phyloP scores from a whole-genome alignment of 768 basidiomycete species.

The Pholiota conissans region DNA sequence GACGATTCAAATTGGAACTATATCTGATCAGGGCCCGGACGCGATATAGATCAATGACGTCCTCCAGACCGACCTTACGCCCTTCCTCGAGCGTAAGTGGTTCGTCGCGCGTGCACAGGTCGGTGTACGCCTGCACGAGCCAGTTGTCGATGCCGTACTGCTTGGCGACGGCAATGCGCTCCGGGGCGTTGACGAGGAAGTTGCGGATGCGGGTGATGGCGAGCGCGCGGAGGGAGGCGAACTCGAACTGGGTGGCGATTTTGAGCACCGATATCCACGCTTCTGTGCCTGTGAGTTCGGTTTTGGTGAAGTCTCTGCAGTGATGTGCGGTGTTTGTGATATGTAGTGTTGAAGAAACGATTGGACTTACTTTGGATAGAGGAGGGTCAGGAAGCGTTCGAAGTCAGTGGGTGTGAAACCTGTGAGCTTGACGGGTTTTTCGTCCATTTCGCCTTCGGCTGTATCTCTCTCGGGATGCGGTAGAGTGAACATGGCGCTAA shows the following conservation, averaged over 20 bases:
- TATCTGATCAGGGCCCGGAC: conserved; percentile 11
- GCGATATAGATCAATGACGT: conserved; percentile 16
- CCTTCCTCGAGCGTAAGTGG: conserved; percentile 14
- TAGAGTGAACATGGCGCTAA: conserved; percentile 25
- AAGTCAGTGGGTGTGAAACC: conserved; percentile 45
- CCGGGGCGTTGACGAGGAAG: conserved; percentile 14
- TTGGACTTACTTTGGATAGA: conserved; percentile 48
- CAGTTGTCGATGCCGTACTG: conserved; percentile 25
- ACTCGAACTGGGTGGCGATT: conserved; percentile 27
- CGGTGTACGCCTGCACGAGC: conserved; percentile 28
- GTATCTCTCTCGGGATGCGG: conserved; percentile 10
- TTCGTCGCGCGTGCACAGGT: conserved; percentile 23
- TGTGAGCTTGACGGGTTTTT: conserved; percentile 38
- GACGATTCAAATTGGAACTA: conserved; percentile 9
- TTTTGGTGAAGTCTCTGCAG: conserved; percentile 11
- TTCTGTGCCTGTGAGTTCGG: conserved; percentile 13
- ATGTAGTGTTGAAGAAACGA: not conserved
- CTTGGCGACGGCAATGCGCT: conserved; percentile 22
- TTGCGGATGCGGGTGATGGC: conserved; percentile 22
- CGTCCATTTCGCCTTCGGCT: conserved; percentile 29
- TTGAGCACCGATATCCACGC: conserved; percentile 32
- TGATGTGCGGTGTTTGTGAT: not conserved
- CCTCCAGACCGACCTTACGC: conserved; percentile 10
- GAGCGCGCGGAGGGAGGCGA: conserved; percentile 23
- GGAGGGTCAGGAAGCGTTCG: conserved; percentile 48